Percentiles rank a stretch among this genome's conserved stretches.
These are phyloP conservation scores for Mycena capillaripes DNA, from an alignment of 768 basidiomycete genomes.

Conservation along the genomic window DNA sequence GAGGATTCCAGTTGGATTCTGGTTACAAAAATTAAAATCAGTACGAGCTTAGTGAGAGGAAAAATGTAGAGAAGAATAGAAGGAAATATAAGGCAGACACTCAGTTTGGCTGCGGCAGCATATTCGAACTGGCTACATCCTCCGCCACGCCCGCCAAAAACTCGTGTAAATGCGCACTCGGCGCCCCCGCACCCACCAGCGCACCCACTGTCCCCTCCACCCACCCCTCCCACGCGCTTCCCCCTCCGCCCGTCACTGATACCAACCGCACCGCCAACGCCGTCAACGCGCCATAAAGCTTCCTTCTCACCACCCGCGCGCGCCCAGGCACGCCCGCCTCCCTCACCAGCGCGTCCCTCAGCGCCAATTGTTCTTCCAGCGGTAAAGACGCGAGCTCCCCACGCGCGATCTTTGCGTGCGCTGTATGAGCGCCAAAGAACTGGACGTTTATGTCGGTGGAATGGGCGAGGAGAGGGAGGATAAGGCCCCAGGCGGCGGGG, in stretches of 20 bases:
- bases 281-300: slow-evolving; percentile 27
- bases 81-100: too few relatives aligned
- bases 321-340: slow-evolving; percentile 76
- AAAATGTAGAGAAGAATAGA: too few relatives aligned
- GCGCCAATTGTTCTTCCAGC: neutral
- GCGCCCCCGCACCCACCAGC: slow-evolving; percentile 71
- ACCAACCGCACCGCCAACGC: slow-evolving; percentile 27
- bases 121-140: slow-evolving; percentile 82
- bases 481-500: slow-evolving; percentile 87
- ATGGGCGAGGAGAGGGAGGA: slow-evolving; percentile 82
- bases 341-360: slow-evolving; percentile 51
- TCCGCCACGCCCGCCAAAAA: slow-evolving; percentile 89
- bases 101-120: slow-evolving; percentile 68
- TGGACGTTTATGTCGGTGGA: slow-evolving; percentile 84
- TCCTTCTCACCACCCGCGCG: slow-evolving; percentile 26
- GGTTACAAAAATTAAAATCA: too few relatives aligned
- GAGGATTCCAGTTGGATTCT: too few relatives aligned
- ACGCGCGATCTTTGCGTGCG: slow-evolving; percentile 92
- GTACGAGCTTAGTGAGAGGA: too few relatives aligned
- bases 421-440: slow-evolving; percentile 95
- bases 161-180: slow-evolving; percentile 75
- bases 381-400: slow-evolving; percentile 52
- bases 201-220: slow-evolving; percentile 73
- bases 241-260: slow-evolving; percentile 40
- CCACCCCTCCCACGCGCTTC: slow-evolving; percentile 79